phyloP scores from a whole-genome alignment of 192 early-diverging fungal genomes.

The Thamnidium elegans region DNA sequence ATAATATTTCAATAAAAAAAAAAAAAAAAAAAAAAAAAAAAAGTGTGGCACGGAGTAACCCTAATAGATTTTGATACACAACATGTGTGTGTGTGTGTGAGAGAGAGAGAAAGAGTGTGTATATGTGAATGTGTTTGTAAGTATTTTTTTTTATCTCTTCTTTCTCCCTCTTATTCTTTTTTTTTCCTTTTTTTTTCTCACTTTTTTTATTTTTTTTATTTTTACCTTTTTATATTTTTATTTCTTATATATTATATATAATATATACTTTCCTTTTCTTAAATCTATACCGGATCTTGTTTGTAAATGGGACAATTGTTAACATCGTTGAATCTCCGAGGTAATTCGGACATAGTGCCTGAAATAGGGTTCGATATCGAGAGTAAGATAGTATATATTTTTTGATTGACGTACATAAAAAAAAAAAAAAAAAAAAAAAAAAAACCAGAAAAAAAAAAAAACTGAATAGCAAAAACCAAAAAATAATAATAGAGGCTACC shows the following conservation, averaged over 20 bases:
- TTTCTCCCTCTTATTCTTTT: conserved; percentile 8
- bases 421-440: neutral
- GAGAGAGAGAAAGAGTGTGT: no score
- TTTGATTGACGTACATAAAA: neutral
- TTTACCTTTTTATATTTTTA: neutral
- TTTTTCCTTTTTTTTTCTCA: conserved; percentile 3
- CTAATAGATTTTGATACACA: no score
- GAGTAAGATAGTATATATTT: conserved; percentile 39
- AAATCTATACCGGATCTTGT: neutral
- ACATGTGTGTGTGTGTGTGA: no score
- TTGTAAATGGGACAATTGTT: conserved; percentile 40
- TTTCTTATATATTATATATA: no score
- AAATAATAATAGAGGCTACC: conserved; percentile 35
- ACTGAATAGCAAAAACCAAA: conserved; percentile 3
- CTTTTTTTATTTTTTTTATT: neutral
- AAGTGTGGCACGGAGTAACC: no score
- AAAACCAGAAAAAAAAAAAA: neutral
- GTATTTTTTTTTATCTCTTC: no score
- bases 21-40: neutral
- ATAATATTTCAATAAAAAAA: neutral
- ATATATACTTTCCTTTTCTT: conserved; percentile 4
- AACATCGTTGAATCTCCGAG: conserved; percentile 36
- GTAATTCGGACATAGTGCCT: conserved; percentile 26
- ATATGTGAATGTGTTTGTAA: no score
- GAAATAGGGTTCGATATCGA: conserved; percentile 54